These are phyloP conservation scores for Aspergillus aculeatinus DNA, from an alignment of 2,329 filamentous ascomycete species.

Conservation along the genomic window DNA sequence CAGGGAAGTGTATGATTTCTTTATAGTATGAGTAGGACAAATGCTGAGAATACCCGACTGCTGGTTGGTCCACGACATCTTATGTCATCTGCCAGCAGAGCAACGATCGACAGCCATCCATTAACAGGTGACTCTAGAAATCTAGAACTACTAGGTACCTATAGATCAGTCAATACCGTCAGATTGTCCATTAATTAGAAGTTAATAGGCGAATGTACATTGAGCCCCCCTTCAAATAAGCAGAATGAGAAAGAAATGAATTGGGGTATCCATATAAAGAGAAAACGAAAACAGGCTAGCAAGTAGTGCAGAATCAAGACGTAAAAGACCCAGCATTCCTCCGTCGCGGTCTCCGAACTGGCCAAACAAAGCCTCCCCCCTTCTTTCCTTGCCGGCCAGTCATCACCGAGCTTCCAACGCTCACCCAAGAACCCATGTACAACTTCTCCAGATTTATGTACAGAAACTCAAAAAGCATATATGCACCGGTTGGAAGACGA, in stretches of 20 bases:
- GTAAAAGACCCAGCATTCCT: conserved; percentile 1
- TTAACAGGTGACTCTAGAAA: no score
- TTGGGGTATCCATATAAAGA: conserved; percentile 10
- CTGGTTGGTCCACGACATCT: conserved; percentile 1
- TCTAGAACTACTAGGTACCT: neutral
- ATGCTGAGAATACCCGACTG: conserved; percentile 3
- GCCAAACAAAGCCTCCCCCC: neutral
- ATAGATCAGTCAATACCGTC: neutral
- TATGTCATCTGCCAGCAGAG: neutral
- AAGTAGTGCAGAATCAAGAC: conserved; percentile 15
- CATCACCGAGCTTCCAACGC: conserved; percentile 1
- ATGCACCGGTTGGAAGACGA: neutral
- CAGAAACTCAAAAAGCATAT: conserved; percentile 7
- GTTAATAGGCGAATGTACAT: neutral
- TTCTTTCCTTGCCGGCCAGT: neutral
- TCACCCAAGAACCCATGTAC: neutral
- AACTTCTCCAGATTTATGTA: conserved; percentile 11
- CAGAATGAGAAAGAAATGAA: conserved; percentile 7
- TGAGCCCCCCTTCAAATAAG: neutral
- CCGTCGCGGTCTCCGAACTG: neutral
- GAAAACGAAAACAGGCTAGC: conserved; percentile 4
- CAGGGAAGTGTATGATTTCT: neutral
- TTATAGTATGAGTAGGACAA: neutral
- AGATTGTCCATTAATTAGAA: neutral
- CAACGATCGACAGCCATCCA: neutral